Evolutionary conservation across 441 rosid species (phyloP).

Genomic region (Adansonia madagascariensis): DNA sequence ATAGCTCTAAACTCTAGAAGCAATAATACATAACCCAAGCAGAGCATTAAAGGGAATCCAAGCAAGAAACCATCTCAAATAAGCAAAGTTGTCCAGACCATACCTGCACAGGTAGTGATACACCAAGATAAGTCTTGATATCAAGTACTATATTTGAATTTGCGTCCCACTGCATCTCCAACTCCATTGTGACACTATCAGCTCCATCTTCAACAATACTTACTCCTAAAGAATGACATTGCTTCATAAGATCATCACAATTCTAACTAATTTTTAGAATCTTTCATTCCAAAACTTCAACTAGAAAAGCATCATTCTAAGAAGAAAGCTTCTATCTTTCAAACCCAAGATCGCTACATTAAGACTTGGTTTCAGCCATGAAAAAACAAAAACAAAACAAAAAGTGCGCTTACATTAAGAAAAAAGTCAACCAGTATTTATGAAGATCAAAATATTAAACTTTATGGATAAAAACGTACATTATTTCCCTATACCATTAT

Average conservation of each 20-base stretch:
- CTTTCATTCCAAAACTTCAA: neutral
- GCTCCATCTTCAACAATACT: slow-evolving; percentile 55
- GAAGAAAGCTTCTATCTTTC: neutral
- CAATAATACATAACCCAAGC: slow-evolving; percentile 13
- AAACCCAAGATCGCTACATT: neutral
- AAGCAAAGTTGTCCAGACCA: neutral
- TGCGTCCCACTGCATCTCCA: slow-evolving; percentile 83
- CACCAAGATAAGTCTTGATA: slow-evolving; percentile 69
- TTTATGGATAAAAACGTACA: neutral
- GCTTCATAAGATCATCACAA: neutral
- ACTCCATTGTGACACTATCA: slow-evolving; percentile 61
- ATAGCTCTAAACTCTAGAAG: neutral
- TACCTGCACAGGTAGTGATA: slow-evolving; percentile 75
- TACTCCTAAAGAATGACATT: slow-evolving; percentile 48
- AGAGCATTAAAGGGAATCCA: neutral
- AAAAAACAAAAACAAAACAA: neutral
- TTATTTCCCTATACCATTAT: neutral
- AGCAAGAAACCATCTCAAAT: slow-evolving; percentile 10
- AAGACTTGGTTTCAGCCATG: slow-evolving; percentile 20
- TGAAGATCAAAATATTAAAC: no score
- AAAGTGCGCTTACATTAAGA: neutral
- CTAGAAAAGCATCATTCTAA: neutral
- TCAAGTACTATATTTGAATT: slow-evolving; percentile 67
- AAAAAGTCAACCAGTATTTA: neutral
- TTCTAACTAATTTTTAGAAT: neutral